phyloP scores from a whole-genome alignment of 1,139 yeast genomes.

The Kodamaea fungicola region DNA sequence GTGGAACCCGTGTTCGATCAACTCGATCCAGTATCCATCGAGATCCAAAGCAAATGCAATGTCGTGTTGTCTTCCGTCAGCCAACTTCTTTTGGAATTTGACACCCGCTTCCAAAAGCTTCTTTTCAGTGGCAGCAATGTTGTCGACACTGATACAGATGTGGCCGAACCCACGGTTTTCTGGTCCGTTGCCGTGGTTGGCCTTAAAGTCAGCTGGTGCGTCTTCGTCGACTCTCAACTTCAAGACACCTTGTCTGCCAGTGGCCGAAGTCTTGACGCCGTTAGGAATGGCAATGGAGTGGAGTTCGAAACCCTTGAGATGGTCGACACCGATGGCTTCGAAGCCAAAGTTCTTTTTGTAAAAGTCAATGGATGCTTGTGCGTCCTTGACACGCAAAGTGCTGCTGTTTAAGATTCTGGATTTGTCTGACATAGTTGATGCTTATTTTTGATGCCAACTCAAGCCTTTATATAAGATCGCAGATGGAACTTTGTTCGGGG shows the following conservation, averaged over 20 bases:
- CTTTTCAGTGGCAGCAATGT: conserved; percentile 61
- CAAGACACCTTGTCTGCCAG: conserved; percentile 70
- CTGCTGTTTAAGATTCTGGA: conserved; percentile 62
- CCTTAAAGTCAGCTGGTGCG: conserved; percentile 50
- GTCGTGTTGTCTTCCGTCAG: conserved; percentile 88
- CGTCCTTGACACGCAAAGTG: conserved; percentile 79
- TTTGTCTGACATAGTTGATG: conserved; percentile 13
- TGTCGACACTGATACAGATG: conserved; percentile 81
- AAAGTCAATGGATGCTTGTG: conserved; percentile 67
- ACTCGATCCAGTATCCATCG: conserved; percentile 95
- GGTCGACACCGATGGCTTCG: conserved; percentile 52
- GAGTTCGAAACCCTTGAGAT: conserved; percentile 59
- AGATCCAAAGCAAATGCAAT: conserved; percentile 96
- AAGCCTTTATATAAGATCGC: no score
- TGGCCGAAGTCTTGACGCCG: conserved; percentile 58
- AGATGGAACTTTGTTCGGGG: no score
- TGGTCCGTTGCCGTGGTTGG: conserved; percentile 73
- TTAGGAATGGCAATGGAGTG: conserved; percentile 47
- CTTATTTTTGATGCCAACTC: no score
- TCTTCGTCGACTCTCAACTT: conserved; percentile 84
- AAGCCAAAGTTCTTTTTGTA: conserved; percentile 77
- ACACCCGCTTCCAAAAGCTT: conserved; percentile 60
- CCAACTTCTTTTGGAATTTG: conserved; percentile 71
- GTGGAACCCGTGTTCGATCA: conserved; percentile 59
- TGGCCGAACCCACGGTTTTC: conserved; percentile 94